Evolutionary conservation across 805 yeast genomes (phyloP).

Genomic region (Metschnikowia cerradonensis): DNA sequence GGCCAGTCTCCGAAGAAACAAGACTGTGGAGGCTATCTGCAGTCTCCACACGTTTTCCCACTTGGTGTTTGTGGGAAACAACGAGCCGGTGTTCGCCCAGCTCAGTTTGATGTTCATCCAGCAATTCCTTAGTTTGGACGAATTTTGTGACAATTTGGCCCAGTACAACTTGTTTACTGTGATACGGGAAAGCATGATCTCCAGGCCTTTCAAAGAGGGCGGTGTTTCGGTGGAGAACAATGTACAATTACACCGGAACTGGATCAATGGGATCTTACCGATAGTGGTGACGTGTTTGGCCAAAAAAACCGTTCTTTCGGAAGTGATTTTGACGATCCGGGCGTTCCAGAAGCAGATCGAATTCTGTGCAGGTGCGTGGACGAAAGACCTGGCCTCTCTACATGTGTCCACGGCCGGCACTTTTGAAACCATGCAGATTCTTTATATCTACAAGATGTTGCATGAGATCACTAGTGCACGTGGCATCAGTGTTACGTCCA

Average conservation of each 20-base stretch:
- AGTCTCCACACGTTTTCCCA: constrained; percentile 69
- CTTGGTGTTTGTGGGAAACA: constrained; percentile 47
- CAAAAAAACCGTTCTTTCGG: constrained; percentile 61
- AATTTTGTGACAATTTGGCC: constrained; percentile 64
- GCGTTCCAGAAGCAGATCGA: constrained; percentile 65
- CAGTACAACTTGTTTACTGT: constrained; percentile 60
- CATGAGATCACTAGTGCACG: constrained; percentile 50
- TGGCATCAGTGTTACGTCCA: constrained; percentile 26
- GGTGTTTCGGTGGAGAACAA: constrained; percentile 47
- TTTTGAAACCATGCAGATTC: constrained; percentile 52
- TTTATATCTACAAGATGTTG: constrained; percentile 58
- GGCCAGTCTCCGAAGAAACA: constrained; percentile 49
- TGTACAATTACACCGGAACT: constrained; percentile 64
- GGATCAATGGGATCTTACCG: constrained; percentile 82
- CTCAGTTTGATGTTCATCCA: constrained; percentile 62
- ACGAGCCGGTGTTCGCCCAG: constrained; percentile 70
- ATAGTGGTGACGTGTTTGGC: constrained; percentile 57
- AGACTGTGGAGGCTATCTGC: constrained; percentile 58
- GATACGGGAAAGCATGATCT: constrained; percentile 70
- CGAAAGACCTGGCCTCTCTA: constrained; percentile 46
- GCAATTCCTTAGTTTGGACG: constrained; percentile 59
- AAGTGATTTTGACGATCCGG: constrained; percentile 57
- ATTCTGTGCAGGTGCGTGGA: constrained; percentile 66
- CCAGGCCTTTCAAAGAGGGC: constrained; percentile 64
- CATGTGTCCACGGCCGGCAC: constrained; percentile 34